Evolutionary conservation across 148 eudicot genomes (phyloP).

Genomic region (Camellia japonica): DNA sequence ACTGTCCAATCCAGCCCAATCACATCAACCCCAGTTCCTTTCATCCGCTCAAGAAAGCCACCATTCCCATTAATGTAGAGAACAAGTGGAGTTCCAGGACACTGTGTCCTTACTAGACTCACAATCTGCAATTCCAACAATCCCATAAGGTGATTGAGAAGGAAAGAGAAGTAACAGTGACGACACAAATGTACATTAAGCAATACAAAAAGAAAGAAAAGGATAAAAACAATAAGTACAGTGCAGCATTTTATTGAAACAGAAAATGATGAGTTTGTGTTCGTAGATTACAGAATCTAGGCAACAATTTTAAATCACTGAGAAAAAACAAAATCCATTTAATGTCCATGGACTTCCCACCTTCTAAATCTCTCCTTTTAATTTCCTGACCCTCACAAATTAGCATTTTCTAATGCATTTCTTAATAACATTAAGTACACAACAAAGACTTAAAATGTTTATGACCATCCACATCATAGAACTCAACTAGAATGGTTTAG

Average conservation of each 20-base stretch:
- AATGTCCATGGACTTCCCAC: neutral
- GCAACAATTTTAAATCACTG: neutral
- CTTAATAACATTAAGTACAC: neutral
- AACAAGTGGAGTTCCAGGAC: conserved; percentile 88
- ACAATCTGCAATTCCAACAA: conserved; percentile 57
- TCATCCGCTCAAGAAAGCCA: conserved; percentile 91
- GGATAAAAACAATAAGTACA: neutral
- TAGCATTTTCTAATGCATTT: conserved; percentile 6
- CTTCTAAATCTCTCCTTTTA: neutral
- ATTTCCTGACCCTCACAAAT: no score
- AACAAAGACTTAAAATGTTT: neutral
- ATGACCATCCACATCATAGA: neutral
- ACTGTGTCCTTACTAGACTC: conserved; percentile 53
- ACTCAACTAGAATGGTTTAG: neutral
- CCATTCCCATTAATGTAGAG: conserved; percentile 96
- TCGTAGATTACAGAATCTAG: no score
- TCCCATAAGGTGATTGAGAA: neutral
- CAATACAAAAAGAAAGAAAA: neutral
- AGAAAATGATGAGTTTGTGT: neutral
- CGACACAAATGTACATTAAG: neutral
- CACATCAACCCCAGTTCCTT: conserved; percentile 85
- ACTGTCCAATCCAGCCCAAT: conserved; percentile 98
- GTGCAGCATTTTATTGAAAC: neutral
- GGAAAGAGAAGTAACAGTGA: neutral
- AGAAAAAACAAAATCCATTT: neutral